These are phyloP conservation scores for Taxillus chinensis DNA, from an alignment of 164 flowering plant species.

Conservation along the genomic window DNA sequence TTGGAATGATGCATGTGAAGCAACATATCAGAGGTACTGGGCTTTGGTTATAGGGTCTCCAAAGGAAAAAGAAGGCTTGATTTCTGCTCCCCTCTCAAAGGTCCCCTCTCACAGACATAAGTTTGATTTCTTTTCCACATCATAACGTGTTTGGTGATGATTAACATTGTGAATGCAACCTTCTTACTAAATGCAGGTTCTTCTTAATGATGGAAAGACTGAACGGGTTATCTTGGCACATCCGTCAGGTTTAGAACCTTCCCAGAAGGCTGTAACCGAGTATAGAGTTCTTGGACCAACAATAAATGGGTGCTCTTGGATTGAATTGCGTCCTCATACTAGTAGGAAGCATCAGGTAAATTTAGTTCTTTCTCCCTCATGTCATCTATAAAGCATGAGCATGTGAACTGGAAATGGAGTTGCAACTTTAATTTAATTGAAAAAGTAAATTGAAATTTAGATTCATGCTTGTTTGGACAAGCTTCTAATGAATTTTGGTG, in stretches of 20 bases:
- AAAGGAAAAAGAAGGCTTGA: conserved; percentile 64
- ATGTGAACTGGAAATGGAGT: neutral
- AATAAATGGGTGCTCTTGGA: conserved; percentile 93
- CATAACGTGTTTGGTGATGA: neutral
- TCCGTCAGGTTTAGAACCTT: conserved; percentile 54
- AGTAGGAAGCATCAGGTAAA: conserved; percentile 84
- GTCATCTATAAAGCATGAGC: neutral
- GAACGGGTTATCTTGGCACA: conserved; percentile 73
- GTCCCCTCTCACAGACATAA: conserved; percentile 18
- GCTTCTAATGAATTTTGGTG: too few relatives aligned
- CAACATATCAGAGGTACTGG: conserved; percentile 69
- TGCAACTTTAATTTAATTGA: neutral
- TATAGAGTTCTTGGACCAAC: conserved; percentile 85
- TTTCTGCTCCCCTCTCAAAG: conserved; percentile 79
- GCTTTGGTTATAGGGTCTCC: conserved; percentile 91
- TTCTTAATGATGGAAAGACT: conserved; percentile 78
- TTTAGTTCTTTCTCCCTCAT: neutral
- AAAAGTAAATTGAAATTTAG: too few relatives aligned
- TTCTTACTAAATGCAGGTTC: conserved; percentile 38
- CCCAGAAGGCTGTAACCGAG: conserved; percentile 77
- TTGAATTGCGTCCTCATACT: conserved; percentile 72
- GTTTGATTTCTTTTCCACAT: too few relatives aligned
- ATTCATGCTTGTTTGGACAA: too few relatives aligned
- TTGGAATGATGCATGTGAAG: conserved; percentile 66
- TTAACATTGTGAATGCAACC: neutral